Base-by-base conservation (phyloP, 108 stramenopile species). In the Nitzschia sp. region DNA sequence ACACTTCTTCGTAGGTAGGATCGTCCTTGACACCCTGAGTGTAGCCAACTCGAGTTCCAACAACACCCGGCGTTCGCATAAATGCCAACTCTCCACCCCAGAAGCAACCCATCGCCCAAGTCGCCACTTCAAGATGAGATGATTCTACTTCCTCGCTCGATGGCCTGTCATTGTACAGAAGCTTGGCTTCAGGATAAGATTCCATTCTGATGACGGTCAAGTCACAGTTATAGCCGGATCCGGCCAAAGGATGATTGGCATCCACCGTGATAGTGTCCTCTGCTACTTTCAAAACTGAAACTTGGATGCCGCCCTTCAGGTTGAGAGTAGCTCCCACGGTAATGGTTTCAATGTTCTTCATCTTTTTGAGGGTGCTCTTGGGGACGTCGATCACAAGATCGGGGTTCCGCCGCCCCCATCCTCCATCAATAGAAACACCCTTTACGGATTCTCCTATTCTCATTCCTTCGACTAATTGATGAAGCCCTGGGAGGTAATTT, bases 41-140 rank as follows among this genome's bases (percentile, higher is more conserved):
- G 63, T 96, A 96, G 15, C 95, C 97, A 30, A 94, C 96, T 38
- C 72, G 58, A 9, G 94, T 96, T 8, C 80, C 83, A 1, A 89
- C 79, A 6, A 92, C 89, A n/a, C 90, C 90, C 3, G 85, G 78
- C 19, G 86, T 54, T 58, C 97, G 69, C 75, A 89, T 85, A 69
- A 92, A 90, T 17, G 88, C 95, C 44, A 92, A 53, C 48, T 96
- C 88, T 47, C 83, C 85, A 52, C 90, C 93, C 93, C 93, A 94
- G 58, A 94, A 94, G 59, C 93, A 94, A 16, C 93, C 93, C 63
- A 89, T 65, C 26, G 86, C 90, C 71, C 87, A 86, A 1, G 93
- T 91, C 1, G 86, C 84, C 8, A 85, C 77, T 45, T 82, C 53
- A 50, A 75, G 87, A 5, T 45, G 66, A n/a, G 67, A 44, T 13